Evolutionary conservation across 2,329 filamentous ascomycete genomes (phyloP), one percentile per base, ranked within the genome.

Genomic region (Neopestalotiopsis clavispora): DNA sequence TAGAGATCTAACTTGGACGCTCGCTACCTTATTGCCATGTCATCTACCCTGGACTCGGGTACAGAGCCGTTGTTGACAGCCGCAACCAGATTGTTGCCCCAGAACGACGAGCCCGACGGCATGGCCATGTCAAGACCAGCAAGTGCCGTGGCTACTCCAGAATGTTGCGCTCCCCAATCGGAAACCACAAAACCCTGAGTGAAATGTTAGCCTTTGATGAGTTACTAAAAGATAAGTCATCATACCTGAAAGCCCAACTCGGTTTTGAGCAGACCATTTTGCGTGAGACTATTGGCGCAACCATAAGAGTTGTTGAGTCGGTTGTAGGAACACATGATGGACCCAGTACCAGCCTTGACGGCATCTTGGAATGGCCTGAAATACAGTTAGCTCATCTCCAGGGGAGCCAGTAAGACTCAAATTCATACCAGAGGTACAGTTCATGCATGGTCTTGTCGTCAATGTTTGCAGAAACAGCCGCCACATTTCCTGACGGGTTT

Each of bases 101-200:
- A 88, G 66, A 79, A 81, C 0, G 69, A 63, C 3, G 74, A 74
- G 0, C 75, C 79, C 9, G 71, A 79, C 0, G 90, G 91, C 92
- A 94, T 94, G 12, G 86, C 87, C 86, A 93, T 89, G 75, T 94
- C 92, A 34, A 94, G 77, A 34, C 92, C 92, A 3, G 90, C 89
- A 67, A 90, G 79, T 1, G 90, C 85, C 4, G 85, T 86, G 1
- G 85, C 85, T 12, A 91, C 86, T 45, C 91, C 90, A 0, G 87
- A 82, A 71, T 92, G 90, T 67, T 92, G 90, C 1, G 90, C 91
- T 40, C 80, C 78, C 90, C 91, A 94, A 75, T 94, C 92, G 0
- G 87, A 85, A 56, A 91, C 86, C 1, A 93, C 86, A 72, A 90
- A 92, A 0, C 91, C 91, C 72, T 64, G 2, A 17, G 7, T 38